Percentiles rank a stretch among this genome's conserved stretches.
phyloP scores from a whole-genome alignment of 305 asterid genomes.

The Striga hermonthica region DNA sequence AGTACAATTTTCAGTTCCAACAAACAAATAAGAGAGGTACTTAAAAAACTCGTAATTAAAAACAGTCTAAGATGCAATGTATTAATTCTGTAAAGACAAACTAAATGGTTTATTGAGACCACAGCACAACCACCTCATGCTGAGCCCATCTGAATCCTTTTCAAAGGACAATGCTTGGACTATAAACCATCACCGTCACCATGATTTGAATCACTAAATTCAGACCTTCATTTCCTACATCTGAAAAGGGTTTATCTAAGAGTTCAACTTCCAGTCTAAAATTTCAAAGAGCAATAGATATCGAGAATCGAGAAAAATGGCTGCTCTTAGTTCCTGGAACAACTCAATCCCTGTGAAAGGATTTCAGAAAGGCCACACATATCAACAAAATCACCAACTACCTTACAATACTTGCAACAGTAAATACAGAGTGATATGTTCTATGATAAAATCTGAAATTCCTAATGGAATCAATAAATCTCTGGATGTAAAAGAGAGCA shows the following conservation, averaged over 20 bases:
- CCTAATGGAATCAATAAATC: too few species aligned
- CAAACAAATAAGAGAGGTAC: neutral
- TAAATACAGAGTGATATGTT: constrained; percentile 5
- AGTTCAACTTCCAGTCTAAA: neutral
- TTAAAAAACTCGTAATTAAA: neutral
- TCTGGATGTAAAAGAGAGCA: too few species aligned
- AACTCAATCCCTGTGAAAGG: neutral
- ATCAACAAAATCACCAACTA: constrained; percentile 21
- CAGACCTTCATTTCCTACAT: neutral
- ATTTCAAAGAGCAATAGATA: neutral
- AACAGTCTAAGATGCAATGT: too few species aligned
- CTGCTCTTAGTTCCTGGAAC: neutral
- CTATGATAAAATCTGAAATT: too few species aligned
- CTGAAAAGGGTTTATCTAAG: neutral
- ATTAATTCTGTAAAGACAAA: too few species aligned
- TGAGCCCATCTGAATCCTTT: neutral
- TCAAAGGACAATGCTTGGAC: neutral
- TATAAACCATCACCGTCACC: neutral
- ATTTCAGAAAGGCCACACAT: constrained; percentile 3
- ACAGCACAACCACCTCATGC: too few species aligned
- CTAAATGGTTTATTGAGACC: too few species aligned
- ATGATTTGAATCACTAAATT: neutral
- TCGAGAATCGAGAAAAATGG: neutral
- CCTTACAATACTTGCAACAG: constrained; percentile 1
- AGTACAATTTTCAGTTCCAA: neutral